phyloP scores from a whole-genome alignment of 163 green algal genomes.

The Scenedesmus sp. region DNA sequence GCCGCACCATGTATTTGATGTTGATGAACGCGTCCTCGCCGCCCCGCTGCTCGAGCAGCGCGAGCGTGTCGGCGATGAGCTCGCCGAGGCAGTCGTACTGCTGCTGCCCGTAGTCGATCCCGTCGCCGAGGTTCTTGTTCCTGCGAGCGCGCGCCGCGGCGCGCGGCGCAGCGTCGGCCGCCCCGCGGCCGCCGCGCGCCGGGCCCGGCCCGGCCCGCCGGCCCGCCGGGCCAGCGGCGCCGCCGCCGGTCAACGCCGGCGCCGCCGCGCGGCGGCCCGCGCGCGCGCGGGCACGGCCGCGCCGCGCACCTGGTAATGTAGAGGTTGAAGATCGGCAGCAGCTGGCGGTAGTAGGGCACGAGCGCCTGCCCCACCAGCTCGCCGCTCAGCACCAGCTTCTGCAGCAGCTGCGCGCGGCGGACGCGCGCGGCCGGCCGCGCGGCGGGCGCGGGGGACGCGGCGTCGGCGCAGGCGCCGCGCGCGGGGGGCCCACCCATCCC shows the following conservation, averaged over 20 bases:
- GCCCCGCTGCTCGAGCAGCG: slow-evolving; percentile 85
- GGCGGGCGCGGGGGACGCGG: too few relatives aligned
- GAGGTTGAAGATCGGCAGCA: slow-evolving; percentile 77
- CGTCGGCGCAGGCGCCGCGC: too few relatives aligned
- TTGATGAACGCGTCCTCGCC: slow-evolving; percentile 94
- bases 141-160: slow-evolving; percentile 45
- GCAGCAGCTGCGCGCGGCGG: slow-evolving; percentile 89
- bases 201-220: too few relatives aligned
- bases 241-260: too few relatives aligned
- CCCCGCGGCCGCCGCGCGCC: too few relatives aligned
- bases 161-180: too few relatives aligned
- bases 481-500: too few relatives aligned
- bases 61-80: slow-evolving; percentile 84
- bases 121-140: slow-evolving; percentile 88
- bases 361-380: slow-evolving; percentile 87
- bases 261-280: too few relatives aligned
- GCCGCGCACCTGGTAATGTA: slow-evolving; percentile 61
- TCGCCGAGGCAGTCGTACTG: slow-evolving; percentile 86
- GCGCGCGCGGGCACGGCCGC: too few relatives aligned
- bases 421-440: too few relatives aligned
- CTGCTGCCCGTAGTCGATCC: slow-evolving; percentile 88
- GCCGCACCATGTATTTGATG: slow-evolving; percentile 83
- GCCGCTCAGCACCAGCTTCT: slow-evolving; percentile 84
- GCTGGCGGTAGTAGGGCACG: slow-evolving; percentile 93
- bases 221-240: too few relatives aligned